phyloP scores from a whole-genome alignment of 257 asterid genomes.

The Solanum sejunctum region DNA sequence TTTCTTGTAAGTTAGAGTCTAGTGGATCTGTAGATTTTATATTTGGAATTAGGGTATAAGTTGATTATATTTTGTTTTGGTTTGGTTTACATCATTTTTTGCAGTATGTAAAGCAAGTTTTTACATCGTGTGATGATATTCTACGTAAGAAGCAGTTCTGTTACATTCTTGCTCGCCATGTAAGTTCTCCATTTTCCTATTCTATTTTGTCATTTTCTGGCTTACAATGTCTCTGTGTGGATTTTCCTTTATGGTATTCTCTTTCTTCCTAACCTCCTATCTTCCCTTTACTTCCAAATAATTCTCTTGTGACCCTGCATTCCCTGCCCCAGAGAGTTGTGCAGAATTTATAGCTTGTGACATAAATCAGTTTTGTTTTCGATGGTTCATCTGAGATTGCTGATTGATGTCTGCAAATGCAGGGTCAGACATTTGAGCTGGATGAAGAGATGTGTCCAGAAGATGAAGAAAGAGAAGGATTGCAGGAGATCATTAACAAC shows the following conservation, averaged over 20 bases:
- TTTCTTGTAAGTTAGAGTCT: not conserved
- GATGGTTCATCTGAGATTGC: not conserved
- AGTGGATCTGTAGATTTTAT: not conserved
- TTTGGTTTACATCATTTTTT: conserved; percentile 7
- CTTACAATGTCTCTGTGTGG: not conserved
- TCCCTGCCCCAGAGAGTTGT: not conserved
- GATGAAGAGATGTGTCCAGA: conserved; percentile 44
- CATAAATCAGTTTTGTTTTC: not conserved
- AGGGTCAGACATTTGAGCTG: conserved; percentile 71
- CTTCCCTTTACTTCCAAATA: not conserved
- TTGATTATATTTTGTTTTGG: not conserved
- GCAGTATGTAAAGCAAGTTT: conserved; percentile 77
- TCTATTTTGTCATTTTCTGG: not conserved
- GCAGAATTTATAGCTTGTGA: not conserved
- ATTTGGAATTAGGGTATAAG: not conserved
- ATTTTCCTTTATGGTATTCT: not conserved
- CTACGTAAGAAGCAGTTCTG: conserved; percentile 64
- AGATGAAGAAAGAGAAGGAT: conserved; percentile 64
- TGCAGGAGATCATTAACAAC: conserved; percentile 72
- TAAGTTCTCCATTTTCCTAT: conserved; percentile 22
- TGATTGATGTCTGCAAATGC: conserved; percentile 6
- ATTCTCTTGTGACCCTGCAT: not conserved
- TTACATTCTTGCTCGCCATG: conserved; percentile 87
- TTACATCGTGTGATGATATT: conserved; percentile 41
- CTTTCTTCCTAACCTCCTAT: not conserved